Evolutionary conservation across 73 alveolate species (phyloP).

Genomic region (Urostyla sp.): DNA sequence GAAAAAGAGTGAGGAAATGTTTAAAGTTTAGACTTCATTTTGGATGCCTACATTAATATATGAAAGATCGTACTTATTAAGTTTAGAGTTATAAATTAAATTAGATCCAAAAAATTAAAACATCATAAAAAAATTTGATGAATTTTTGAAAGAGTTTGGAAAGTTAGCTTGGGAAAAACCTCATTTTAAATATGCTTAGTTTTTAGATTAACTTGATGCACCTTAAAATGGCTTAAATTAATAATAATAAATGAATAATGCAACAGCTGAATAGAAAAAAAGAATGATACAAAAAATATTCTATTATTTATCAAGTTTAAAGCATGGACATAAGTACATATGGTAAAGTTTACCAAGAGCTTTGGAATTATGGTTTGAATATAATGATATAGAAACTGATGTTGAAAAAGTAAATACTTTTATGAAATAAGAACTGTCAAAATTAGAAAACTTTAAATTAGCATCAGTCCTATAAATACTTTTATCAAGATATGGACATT

Average conservation of each 20-base stretch:
- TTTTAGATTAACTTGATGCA: slow-evolving; percentile 32
- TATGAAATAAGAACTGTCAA: slow-evolving; percentile 34
- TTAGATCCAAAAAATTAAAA: slow-evolving; percentile 36
- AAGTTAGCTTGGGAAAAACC: slow-evolving; percentile 49
- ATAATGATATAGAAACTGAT: slow-evolving; percentile 45
- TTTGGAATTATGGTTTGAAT: slow-evolving; percentile 71
- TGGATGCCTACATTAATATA: slow-evolving; percentile 54
- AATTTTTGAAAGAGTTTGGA: slow-evolving; percentile 18
- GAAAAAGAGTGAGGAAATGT: slow-evolving; percentile 32
- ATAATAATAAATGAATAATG: too few species aligned
- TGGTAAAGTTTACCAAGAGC: slow-evolving; percentile 75
- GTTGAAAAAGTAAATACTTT: slow-evolving; percentile 36
- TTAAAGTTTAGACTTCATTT: slow-evolving; percentile 2
- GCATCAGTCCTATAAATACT: slow-evolving; percentile 64
- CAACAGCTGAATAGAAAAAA: slow-evolving; percentile 13
- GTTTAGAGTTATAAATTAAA: slow-evolving; percentile 36
- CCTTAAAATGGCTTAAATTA: not conserved
- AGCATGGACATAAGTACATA: slow-evolving; percentile 55
- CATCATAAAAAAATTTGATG: slow-evolving; percentile 40
- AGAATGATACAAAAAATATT: slow-evolving; percentile 38
- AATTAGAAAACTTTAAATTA: slow-evolving; percentile 58
- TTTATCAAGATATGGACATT: slow-evolving; percentile 58
- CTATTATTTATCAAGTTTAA: slow-evolving; percentile 50
- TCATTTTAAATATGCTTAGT: slow-evolving; percentile 43
- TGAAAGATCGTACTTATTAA: slow-evolving; percentile 27